Evolutionary conservation across 2,329 filamentous ascomycete species (phyloP).

Genomic region (Xylariomycetidae sp.): DNA sequence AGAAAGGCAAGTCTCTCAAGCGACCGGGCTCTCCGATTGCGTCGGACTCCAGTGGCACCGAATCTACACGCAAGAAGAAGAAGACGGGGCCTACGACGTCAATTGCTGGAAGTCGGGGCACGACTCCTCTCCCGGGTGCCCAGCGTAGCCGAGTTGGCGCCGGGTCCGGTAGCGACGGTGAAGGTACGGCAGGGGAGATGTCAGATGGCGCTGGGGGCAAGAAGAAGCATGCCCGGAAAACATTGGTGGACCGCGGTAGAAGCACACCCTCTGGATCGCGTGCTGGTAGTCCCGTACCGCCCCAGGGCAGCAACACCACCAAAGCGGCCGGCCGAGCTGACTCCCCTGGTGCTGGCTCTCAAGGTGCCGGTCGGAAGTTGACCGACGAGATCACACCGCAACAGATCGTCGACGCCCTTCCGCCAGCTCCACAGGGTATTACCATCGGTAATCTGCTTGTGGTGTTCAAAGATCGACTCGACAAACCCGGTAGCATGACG

Average conservation of each 20-base stretch:
- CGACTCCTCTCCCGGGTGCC: constrained; percentile 47
- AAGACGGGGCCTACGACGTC: constrained; percentile 45
- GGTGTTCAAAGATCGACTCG: constrained; percentile 47
- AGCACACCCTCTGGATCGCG: constrained; percentile 55
- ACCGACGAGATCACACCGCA: constrained; percentile 36
- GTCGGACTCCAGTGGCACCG: constrained; percentile 88
- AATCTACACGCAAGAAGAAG: constrained; percentile 75
- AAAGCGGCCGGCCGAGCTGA: too few relatives aligned
- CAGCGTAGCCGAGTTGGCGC: constrained; percentile 39
- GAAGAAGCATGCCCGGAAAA: constrained; percentile 52
- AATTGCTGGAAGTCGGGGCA: constrained; percentile 45
- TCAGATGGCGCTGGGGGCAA: constrained; percentile 48
- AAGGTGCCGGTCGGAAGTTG: constrained; percentile 8
- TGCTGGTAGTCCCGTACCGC: constrained; percentile 52
- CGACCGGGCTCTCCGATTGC: constrained; percentile 79
- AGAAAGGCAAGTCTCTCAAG: constrained; percentile 64
- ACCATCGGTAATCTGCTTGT: constrained; percentile 48
- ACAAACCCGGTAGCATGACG: constrained; percentile 44
- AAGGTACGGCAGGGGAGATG: constrained; percentile 63
- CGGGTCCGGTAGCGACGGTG: constrained; percentile 65
- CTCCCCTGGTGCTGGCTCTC: constrained; percentile 24
- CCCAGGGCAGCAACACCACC: constrained; percentile 31
- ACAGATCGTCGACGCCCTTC: constrained; percentile 50
- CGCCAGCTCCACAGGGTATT: constrained; percentile 44
- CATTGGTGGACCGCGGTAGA: constrained; percentile 32